Conservation (phyloP, 345 rosid genomes). For the Brassica incana region DNA sequence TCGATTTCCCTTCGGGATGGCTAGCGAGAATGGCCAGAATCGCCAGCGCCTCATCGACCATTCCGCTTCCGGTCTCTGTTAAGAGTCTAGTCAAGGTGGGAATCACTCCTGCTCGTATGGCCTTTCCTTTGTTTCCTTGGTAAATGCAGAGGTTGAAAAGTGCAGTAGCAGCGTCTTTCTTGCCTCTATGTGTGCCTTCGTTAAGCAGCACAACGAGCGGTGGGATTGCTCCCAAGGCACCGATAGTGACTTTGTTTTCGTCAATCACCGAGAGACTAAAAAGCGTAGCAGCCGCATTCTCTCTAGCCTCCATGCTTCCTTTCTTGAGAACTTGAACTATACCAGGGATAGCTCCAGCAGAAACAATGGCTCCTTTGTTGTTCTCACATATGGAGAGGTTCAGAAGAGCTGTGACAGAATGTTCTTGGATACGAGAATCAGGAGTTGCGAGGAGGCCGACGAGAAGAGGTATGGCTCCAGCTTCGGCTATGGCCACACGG, state of each 20-base stretch:
- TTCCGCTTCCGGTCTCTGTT: constrained; percentile 72
- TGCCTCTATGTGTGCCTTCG: constrained; percentile 94
- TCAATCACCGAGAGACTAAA: constrained; percentile 94
- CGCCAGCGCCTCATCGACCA: constrained; percentile 85
- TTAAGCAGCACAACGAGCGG: constrained; percentile 80
- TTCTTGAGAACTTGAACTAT: constrained; percentile 90
- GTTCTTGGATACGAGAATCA: constrained; percentile 90
- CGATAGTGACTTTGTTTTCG: constrained; percentile 90
- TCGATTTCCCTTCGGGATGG: constrained; percentile 69
- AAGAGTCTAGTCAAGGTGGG: constrained; percentile 63
- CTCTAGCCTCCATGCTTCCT: constrained; percentile 99
- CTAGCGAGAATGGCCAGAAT: constrained; percentile 75
- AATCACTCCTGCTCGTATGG: constrained; percentile 85
- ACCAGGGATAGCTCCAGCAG: constrained; percentile 91
- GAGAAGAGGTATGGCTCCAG: constrained; percentile 95
- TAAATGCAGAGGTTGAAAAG: constrained; percentile 92
- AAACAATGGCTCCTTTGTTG: constrained; percentile 85
- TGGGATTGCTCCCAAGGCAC: constrained; percentile 79
- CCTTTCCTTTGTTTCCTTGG: constrained; percentile 98
- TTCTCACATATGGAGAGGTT: constrained; percentile 97
- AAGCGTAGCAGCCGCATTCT: constrained; percentile 96
- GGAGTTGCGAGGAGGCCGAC: constrained; percentile 75
- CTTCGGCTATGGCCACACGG: constrained; percentile 97
- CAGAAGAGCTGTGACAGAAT: constrained; percentile 89
- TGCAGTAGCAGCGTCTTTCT: constrained; percentile 98